A percentile compares a stretch with the other conserved stretches of the same genome.
Conservation (phyloP, 805 yeast genomes). For the Candida easanensis region DNA sequence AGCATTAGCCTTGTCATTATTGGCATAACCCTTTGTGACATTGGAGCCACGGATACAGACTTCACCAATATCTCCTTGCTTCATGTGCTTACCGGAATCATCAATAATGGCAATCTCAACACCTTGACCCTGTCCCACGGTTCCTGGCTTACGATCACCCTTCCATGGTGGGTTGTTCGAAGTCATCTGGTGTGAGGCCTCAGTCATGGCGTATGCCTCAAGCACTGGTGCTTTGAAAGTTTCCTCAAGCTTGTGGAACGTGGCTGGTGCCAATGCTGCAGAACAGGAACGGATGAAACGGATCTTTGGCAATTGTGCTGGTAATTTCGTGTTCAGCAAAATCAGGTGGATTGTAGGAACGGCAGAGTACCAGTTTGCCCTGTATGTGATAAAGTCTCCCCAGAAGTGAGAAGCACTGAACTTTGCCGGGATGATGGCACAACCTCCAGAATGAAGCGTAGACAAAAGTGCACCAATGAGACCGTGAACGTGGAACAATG, state of each 20-base stretch:
- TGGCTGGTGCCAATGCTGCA: constrained; percentile 64
- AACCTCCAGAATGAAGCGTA: constrained; percentile 57
- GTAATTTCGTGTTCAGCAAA: constrained; percentile 49
- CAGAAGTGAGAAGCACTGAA: constrained; percentile 64
- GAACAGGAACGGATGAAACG: constrained; percentile 74
- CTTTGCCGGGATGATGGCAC: constrained; percentile 57
- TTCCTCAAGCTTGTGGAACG: constrained; percentile 54
- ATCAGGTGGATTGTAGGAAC: constrained; percentile 78
- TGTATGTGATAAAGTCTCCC: constrained; percentile 47
- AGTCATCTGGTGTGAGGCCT: constrained; percentile 78
- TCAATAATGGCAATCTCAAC: constrained; percentile 60
- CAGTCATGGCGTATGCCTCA: constrained; percentile 82
- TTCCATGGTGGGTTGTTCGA: constrained; percentile 68
- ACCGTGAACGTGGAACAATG: constrained; percentile 76
- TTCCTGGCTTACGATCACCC: constrained; percentile 62
- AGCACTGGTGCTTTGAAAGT: constrained; percentile 64
- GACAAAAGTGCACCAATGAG: constrained; percentile 63
- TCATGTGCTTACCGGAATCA: constrained; percentile 42
- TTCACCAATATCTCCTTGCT: constrained; percentile 61
- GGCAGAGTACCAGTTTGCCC: constrained; percentile 71
- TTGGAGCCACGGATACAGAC: constrained; percentile 65
- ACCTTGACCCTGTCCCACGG: constrained; percentile 73
- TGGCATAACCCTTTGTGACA: constrained; percentile 69
- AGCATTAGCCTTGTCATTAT: constrained; percentile 67
- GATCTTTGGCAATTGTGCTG: constrained; percentile 49